These are phyloP conservation scores for Colletotrichum karsti DNA, from an alignment of 2,329 filamentous ascomycete genomes.

Conservation along the genomic window DNA sequence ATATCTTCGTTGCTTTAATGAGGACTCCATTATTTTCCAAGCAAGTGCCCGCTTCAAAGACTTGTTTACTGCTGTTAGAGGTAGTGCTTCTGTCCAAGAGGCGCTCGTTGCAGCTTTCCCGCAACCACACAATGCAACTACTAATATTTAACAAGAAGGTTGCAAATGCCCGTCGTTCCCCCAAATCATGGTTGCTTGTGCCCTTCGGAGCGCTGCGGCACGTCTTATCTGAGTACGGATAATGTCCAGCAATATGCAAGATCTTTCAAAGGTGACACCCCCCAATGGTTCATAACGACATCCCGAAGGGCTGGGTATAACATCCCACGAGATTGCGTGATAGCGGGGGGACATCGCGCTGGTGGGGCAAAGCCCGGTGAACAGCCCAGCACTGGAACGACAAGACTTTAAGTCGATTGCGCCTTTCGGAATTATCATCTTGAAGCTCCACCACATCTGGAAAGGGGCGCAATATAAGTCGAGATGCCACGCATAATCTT, in stretches of 20 bases:
- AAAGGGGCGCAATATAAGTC: neutral
- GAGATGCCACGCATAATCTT: neutral
- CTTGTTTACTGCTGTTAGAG: too few species aligned
- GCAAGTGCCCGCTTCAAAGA: too few species aligned
- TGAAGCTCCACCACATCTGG: neutral
- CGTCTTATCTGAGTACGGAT: too few species aligned
- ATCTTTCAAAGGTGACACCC: neutral
- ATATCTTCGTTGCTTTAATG: too few species aligned
- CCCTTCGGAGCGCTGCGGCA: too few species aligned
- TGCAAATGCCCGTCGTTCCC: too few species aligned
- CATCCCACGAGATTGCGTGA: slow-evolving; percentile 15
- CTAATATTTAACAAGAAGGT: too few species aligned
- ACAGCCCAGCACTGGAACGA: neutral
- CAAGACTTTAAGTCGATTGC: neutral
- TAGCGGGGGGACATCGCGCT: slow-evolving; percentile 21
- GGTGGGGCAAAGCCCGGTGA: neutral
- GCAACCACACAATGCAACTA: too few species aligned
- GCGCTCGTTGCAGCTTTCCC: too few species aligned
- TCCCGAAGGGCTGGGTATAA: neutral
- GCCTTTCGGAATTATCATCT: neutral
- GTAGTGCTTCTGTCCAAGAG: too few species aligned
- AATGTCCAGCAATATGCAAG: neutral
- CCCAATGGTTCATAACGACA: neutral
- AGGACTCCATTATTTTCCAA: too few species aligned
- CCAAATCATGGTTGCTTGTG: too few species aligned